phyloP scores from a whole-genome alignment of 2,329 filamentous ascomycete genomes.

The Tolypocladium tropicale region DNA sequence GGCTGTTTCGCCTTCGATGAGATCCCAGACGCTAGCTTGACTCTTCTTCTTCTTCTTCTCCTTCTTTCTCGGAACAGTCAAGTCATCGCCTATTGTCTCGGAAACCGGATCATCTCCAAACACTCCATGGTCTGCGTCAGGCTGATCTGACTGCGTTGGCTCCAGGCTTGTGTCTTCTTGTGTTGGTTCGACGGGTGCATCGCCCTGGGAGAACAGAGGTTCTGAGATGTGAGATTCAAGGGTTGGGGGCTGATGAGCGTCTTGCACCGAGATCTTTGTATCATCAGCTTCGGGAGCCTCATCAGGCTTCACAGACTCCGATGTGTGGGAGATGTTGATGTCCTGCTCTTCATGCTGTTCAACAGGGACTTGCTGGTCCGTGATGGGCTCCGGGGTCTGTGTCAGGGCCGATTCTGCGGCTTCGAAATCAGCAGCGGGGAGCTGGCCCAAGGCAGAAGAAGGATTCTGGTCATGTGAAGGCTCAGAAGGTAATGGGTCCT shows the following conservation, averaged over 20 bases:
- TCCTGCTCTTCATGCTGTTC: neutral
- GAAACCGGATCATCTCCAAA: slow-evolving; percentile 1
- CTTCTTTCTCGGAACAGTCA: slow-evolving; percentile 15
- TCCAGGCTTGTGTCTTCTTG: slow-evolving; percentile 12
- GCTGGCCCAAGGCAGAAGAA: neutral
- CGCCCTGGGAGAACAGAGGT: slow-evolving; percentile 21
- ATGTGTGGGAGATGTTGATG: neutral
- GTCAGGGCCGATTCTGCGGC: neutral
- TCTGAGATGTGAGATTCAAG: slow-evolving; percentile 17
- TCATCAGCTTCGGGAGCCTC: neutral
- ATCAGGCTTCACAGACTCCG: neutral
- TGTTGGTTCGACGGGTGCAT: slow-evolving; percentile 12
- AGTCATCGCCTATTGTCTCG: slow-evolving; percentile 2
- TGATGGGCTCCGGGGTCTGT: neutral
- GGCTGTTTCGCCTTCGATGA: slow-evolving; percentile 5
- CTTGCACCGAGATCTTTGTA: neutral
- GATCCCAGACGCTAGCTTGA: neutral
- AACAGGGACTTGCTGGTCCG: neutral
- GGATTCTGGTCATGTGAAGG: neutral
- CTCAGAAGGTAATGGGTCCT: neutral
- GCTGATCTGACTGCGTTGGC: slow-evolving; percentile 13
- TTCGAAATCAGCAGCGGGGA: neutral
- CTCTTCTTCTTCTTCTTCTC: slow-evolving; percentile 23
- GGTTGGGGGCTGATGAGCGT: neutral
- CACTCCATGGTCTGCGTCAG: neutral